Evolutionary conservation across 371 early-diverging fungal genomes (phyloP).

Genomic region (Actinomortierella ambigua): DNA sequence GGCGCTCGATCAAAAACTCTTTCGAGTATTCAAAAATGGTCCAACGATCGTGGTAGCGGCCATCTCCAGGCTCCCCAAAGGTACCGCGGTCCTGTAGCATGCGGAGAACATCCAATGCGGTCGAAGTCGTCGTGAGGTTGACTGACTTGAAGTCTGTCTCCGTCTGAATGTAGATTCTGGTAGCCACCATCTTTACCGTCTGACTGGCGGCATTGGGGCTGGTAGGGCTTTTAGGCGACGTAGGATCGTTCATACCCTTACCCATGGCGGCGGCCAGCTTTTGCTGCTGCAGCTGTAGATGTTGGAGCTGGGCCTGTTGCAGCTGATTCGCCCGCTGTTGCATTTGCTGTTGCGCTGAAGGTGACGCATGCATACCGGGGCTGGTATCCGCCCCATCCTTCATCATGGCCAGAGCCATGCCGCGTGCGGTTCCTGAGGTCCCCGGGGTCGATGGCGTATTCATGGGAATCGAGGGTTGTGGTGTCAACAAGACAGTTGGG

Average conservation of each 20-base stretch:
- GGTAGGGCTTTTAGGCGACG: too few species aligned
- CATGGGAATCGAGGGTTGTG: slow-evolving; percentile 37
- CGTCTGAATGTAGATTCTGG: slow-evolving; percentile 86
- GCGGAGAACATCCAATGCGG: slow-evolving; percentile 72
- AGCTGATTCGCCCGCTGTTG: slow-evolving; percentile 29
- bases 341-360: slow-evolving; percentile 23
- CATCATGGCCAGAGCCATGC: slow-evolving; percentile 42
- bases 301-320: slow-evolving; percentile 35
- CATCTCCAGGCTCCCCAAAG: slow-evolving; percentile 51
- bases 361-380: slow-evolving; percentile 4
- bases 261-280: slow-evolving; percentile 11
- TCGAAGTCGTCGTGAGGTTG: slow-evolving; percentile 73
- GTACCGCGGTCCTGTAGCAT: slow-evolving; percentile 66
- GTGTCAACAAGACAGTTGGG: slow-evolving; percentile 38
- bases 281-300: slow-evolving; percentile 23
- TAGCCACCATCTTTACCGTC: slow-evolving; percentile 59
- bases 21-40: slow-evolving; percentile 89
- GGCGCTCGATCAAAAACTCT: slow-evolving; percentile 80
- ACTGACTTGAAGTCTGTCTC: slow-evolving; percentile 75
- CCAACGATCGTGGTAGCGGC: slow-evolving; percentile 68
- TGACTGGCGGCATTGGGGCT: background rate
- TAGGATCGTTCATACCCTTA: too few species aligned
- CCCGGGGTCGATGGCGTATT: slow-evolving; percentile 3
- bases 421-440: slow-evolving; percentile 11
- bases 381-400: slow-evolving; percentile 26